Percentiles rank a stretch among this genome's conserved stretches.
phyloP scores from a whole-genome alignment of 305 asterid genomes.

The Fraxinus sp. region DNA sequence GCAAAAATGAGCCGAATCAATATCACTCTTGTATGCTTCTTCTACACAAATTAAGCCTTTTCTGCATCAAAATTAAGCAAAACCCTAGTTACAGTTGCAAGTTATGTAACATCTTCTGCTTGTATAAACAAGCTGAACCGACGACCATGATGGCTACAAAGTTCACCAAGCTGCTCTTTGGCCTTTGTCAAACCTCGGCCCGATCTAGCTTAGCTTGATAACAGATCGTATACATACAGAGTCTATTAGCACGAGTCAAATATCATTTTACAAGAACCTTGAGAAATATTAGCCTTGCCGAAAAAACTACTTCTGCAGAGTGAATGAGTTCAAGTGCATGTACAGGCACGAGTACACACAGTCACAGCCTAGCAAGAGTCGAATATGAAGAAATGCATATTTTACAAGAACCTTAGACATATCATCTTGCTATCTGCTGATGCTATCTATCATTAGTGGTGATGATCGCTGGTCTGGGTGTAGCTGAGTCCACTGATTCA shows the following conservation, averaged over 20 bases:
- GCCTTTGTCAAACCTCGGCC: background rate
- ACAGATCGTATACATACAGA: background rate
- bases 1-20: conserved; percentile 45
- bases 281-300: background rate
- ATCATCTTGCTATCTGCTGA: background rate
- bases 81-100: background rate
- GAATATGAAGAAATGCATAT: background rate
- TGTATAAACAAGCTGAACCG: background rate
- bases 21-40: conserved; percentile 51
- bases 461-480: background rate
- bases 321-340: background rate
- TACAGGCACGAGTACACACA: background rate
- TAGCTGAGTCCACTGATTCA: background rate
- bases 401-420: background rate
- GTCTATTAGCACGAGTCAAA: background rate
- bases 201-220: background rate
- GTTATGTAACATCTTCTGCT: background rate
- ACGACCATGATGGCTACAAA: background rate
- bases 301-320: background rate
- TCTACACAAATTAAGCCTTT: background rate
- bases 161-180: background rate
- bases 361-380: background rate
- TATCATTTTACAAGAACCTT: background rate
- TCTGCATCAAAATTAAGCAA: background rate
- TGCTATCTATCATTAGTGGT: background rate